Conservation (phyloP, 73 alveolate species). For the Paramecium sexaurelia region DNA sequence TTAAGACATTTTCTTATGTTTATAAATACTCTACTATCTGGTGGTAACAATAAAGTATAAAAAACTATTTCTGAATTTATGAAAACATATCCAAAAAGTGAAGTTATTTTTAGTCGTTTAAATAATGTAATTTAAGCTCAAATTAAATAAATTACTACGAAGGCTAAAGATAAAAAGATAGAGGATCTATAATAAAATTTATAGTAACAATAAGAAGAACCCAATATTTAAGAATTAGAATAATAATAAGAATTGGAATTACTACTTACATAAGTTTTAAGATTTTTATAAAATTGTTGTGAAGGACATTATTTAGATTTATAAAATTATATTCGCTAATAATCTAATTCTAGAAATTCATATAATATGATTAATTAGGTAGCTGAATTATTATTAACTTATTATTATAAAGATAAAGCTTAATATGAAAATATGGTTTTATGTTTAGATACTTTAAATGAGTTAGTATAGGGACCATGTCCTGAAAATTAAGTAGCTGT, state of each 20-base stretch:
- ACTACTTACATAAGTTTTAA: slow-evolving; percentile 43
- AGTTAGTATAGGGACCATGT: slow-evolving; percentile 75
- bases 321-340: slow-evolving; percentile 64
- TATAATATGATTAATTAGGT: slow-evolving; percentile 65
- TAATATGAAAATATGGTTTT: slow-evolving; percentile 63
- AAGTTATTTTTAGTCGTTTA: slow-evolving; percentile 61
- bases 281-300: slow-evolving; percentile 65
- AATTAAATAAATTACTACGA: slow-evolving; percentile 39
- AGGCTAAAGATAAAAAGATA: background rate
- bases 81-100: slow-evolving; percentile 63
- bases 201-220: background rate
- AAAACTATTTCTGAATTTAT: slow-evolving; percentile 69
- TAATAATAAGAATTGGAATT: slow-evolving; percentile 53
- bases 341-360: slow-evolving; percentile 69
- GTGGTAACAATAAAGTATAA: slow-evolving; percentile 70
- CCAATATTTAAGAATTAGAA: background rate
- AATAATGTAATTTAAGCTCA: slow-evolving; percentile 51
- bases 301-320: slow-evolving; percentile 69
- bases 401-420: slow-evolving; percentile 52
- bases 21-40: slow-evolving; percentile 50
- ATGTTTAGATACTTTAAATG: slow-evolving; percentile 73
- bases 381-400: slow-evolving; percentile 59
- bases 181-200: background rate
- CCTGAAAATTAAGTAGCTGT: slow-evolving; percentile 71
- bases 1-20: slow-evolving; percentile 61